Base-by-base conservation (phyloP, 371 early-diverging fungal genomes). In the Mortierella sp. region DNA sequence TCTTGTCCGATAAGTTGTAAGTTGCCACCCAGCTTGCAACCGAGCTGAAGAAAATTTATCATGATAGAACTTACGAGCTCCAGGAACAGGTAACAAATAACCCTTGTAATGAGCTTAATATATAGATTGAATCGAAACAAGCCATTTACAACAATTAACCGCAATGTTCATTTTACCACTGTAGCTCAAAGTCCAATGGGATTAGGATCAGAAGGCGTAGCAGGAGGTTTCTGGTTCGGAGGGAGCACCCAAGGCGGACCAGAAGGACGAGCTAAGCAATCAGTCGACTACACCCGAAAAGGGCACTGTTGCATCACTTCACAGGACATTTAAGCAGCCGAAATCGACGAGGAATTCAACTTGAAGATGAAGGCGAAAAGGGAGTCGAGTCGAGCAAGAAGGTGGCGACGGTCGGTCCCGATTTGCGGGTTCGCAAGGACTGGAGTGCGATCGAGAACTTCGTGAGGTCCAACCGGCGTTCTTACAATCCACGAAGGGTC, bases 21-120 rank as follows among this genome's bases (percentile, higher is more conserved):
- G 60, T 38, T 12, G 6, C 73, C 32, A 48, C 72, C 6, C 78
- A 78, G 56, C 65, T 73, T 27, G n/a, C 54, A 0, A 70, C 65
- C 46, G 56, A 78, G 70, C n/a, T 78, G 46, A 63, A 38, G 41
- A 38, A 21, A 29, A 56, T 72, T 10, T 77, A 77, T 49, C 32
- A 12, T 18, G 63, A 54, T n/a, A 74, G 78, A n/a, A 72, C 35
- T 29, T 21, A 2, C 7, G 74, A 78, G 38, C 41, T 78, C 0
- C 71, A 70, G 7, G 48, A 70, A 44, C 70, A 78, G 74, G 79
- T 78, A 74, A 63, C 2, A 12, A n/a, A n/a, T n/a, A n/a, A n/a
- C n/a, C n/a, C n/a, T n/a, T n/a, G n/a, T n/a, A 14, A 48, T 48
- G 48, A 48, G 10, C 14, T 48, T 48, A 41, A 48, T 48, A 48